Conservation (phyloP, 1,139 yeast genomes). For the Chernovozyma aurita region DNA sequence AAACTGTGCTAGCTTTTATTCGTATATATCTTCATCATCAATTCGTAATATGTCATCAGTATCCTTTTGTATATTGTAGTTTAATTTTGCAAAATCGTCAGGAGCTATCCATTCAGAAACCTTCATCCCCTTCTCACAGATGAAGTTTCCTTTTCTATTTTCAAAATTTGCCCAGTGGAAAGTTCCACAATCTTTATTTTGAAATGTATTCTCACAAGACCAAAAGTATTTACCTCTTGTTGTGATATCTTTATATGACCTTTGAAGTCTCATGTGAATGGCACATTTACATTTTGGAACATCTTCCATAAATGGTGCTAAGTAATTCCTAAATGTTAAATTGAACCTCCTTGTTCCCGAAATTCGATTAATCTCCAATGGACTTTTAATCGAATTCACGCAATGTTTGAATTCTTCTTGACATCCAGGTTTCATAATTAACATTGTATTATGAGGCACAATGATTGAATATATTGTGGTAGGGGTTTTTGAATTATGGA, state of each 20-base stretch:
- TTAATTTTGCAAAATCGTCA: slow-evolving; percentile 18
- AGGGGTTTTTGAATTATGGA: slow-evolving; percentile 6
- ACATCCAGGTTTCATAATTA: slow-evolving; percentile 72
- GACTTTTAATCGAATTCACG: slow-evolving; percentile 24
- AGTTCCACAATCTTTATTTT: slow-evolving; percentile 40
- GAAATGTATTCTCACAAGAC: slow-evolving; percentile 43
- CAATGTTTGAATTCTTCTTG: slow-evolving; percentile 69
- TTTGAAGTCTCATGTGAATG: slow-evolving; percentile 41
- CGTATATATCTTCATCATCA: neutral
- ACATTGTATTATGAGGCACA: slow-evolving; percentile 59
- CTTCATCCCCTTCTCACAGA: slow-evolving; percentile 15
- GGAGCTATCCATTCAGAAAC: slow-evolving; percentile 31
- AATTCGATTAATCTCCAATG: slow-evolving; percentile 39
- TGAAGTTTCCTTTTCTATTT: slow-evolving; percentile 19
- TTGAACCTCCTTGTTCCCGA: slow-evolving; percentile 52
- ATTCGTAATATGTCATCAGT: neutral
- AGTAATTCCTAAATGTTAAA: slow-evolving; percentile 58
- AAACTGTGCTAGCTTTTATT: no score
- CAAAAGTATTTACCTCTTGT: slow-evolving; percentile 50
- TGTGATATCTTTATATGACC: slow-evolving; percentile 39
- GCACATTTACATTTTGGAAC: slow-evolving; percentile 52
- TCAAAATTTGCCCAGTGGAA: slow-evolving; percentile 46
- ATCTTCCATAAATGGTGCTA: slow-evolving; percentile 24
- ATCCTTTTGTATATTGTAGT: neutral
- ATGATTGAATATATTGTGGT: slow-evolving; percentile 43